Base-by-base conservation (phyloP, 2,329 filamentous ascomycete genomes). In the Arthroderma sp. region DNA sequence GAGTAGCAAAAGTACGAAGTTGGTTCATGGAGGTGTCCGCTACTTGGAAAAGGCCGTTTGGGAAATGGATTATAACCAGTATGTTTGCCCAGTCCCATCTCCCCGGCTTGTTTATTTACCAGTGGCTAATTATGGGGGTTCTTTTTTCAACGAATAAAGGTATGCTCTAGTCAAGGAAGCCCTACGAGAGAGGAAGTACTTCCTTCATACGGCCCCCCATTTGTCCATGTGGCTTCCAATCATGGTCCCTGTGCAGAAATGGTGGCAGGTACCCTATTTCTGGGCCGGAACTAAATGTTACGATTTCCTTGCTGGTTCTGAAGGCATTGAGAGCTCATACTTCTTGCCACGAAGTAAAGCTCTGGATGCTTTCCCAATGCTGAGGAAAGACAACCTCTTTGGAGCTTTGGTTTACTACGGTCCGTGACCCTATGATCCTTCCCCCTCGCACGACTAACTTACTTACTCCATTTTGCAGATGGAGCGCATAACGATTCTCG, bases 401-500 rank as follows among this genome's bases (percentile, higher is more conserved):
- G 89, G 89, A 60, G 88, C 88, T 58, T 75, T 94, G 66, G 88
- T 94, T 23, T 95, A 95, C 77, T 94, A 94, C 69, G 85, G 80
- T 81, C 71, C 55, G 71, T 60, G 44, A 1, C 25, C 13, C 43
- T 3, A 28, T 21, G 11, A 11, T 15, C 35, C 44, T 21, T 23
- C 17, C 52, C 13, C 15, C 33, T 11, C 35, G 2, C 11, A 4
- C 25, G 13, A 9, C 11, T 35, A 17, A 2, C 54, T 57, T 15
- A 44, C 62, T 66, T 59, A 68, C 56, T 31, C 31, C n/a, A 7
- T 4, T 35, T 6, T 28, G 23, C 58, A 80, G 88, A 95, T 74
- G 89, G 89, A 64, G 88, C 87, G 31, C 89, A 95, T 74, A 95
- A 95, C 67, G 89, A 95, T 71, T 93, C 88, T 19, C 82, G 89